These are phyloP conservation scores for Colletotrichum sp. DNA, from an alignment of 2,329 filamentous ascomycete genomes.

Conservation along the genomic window DNA sequence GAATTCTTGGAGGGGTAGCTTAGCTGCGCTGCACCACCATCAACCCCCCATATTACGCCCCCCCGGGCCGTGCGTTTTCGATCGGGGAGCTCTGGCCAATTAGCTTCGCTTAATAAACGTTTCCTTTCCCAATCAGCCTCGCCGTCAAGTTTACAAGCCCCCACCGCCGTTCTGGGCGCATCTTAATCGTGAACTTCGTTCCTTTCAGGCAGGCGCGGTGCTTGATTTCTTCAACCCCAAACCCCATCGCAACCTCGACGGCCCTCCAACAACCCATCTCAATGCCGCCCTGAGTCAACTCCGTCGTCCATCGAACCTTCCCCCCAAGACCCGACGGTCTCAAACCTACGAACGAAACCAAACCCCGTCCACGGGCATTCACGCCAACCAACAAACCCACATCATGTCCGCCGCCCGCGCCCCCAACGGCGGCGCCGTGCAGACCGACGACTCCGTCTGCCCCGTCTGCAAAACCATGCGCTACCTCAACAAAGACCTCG, in stretches of 20 bases:
- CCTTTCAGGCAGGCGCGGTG: not conserved
- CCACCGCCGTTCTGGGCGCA: not conserved
- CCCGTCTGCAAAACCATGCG: constrained; percentile 96
- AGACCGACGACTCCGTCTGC: constrained; percentile 72
- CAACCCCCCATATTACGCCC: not conserved
- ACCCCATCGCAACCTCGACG: not conserved
- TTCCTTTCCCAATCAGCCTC: not conserved
- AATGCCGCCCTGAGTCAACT: not conserved
- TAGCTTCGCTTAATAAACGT: not conserved
- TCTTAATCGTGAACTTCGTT: not conserved
- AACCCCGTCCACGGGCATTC: not conserved
- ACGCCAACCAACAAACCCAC: not conserved
- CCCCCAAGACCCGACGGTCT: not conserved
- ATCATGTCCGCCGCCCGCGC: constrained; percentile 4
- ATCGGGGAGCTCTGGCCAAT: constrained; percentile 12
- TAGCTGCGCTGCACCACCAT: not conserved
- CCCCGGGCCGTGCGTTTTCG: not conserved
- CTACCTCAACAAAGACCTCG: constrained; percentile 93
- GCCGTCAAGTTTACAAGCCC: not conserved
- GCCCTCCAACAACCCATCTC: not conserved
- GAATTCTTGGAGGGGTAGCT: constrained; percentile 26
- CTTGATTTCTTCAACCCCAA: not conserved
- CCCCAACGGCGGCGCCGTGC: constrained; percentile 13
- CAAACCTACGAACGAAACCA: no score
- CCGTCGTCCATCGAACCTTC: not conserved